Conservation (phyloP, 805 yeast species). For the Candida dendrica region DNA sequence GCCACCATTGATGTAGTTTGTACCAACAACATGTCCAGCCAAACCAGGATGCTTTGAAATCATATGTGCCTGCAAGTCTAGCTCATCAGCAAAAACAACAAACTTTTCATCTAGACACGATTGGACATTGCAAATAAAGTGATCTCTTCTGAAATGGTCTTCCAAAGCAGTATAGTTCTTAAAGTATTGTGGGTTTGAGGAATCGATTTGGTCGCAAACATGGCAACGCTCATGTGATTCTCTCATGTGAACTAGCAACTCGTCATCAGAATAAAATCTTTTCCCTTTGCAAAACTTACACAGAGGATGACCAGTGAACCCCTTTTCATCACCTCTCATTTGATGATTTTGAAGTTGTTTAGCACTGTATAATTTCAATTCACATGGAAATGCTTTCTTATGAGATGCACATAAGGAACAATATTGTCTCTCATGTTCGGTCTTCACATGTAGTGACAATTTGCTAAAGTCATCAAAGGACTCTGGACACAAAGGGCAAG, state of each 20-base stretch:
- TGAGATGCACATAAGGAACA: conserved; percentile 76
- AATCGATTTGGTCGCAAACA: conserved; percentile 69
- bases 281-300: conserved; percentile 74
- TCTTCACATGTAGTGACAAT: conserved; percentile 57
- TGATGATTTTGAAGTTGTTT: conserved; percentile 66
- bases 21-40: conserved; percentile 42
- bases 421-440: conserved; percentile 52
- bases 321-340: conserved; percentile 62
- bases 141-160: conserved; percentile 66
- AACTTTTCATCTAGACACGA: conserved; percentile 82
- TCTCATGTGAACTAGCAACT: conserved; percentile 72
- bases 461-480: conserved; percentile 44
- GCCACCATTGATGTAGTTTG: conserved; percentile 22
- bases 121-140: conserved; percentile 71
- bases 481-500: conserved; percentile 39
- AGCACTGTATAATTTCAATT: conserved; percentile 53
- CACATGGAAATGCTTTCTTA: conserved; percentile 71
- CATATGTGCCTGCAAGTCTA: conserved; percentile 86
- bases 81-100: conserved; percentile 82
- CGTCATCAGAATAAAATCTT: conserved; percentile 85
- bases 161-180: conserved; percentile 68
- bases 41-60: conserved; percentile 54
- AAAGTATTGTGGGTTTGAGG: conserved; percentile 65
- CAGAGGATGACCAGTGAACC: conserved; percentile 83
- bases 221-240: conserved; percentile 84